phyloP scores from a whole-genome alignment of 176 grass and related monocot genomes.

The Saccharum officinarum region DNA sequence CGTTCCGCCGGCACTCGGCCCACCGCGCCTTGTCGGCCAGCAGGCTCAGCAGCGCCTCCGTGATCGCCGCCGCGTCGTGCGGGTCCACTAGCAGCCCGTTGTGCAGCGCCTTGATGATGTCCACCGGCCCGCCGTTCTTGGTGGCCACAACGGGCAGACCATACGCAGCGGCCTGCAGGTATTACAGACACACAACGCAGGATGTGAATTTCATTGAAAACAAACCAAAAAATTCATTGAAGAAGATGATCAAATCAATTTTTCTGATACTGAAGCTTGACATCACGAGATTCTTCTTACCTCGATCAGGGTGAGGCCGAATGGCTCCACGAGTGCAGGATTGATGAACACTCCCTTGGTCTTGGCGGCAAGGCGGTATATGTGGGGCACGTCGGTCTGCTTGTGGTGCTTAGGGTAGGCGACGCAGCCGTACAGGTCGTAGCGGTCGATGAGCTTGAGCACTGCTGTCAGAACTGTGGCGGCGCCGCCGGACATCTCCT shows the following conservation, averaged over 20 bases:
- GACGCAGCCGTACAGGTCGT: conserved; percentile 92
- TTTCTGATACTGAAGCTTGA: background rate
- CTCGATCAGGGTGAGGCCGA: conserved; percentile 94
- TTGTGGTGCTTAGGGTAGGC: conserved; percentile 97
- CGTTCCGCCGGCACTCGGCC: conserved; percentile 81
- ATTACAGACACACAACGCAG: background rate
- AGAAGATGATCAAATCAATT: background rate
- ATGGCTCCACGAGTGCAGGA: conserved; percentile 90
- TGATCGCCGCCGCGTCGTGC: conserved; percentile 66
- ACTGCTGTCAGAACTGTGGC: conserved; percentile 65
- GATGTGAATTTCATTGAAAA: background rate
- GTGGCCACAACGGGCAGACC: conserved; percentile 87
- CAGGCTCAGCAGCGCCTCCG: conserved; percentile 67
- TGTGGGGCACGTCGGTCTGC: conserved; percentile 83
- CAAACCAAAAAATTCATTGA: background rate
- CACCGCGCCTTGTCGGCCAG: conserved; percentile 79
- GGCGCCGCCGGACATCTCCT: conserved; percentile 75
- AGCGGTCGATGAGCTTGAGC: conserved; percentile 84
- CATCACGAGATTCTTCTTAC: background rate
- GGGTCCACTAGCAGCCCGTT: conserved; percentile 90
- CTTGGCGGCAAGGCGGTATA: conserved; percentile 88
- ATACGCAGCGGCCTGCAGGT: conserved; percentile 73
- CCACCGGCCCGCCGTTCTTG: conserved; percentile 90
- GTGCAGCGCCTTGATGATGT: conserved; percentile 84
- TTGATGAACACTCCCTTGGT: conserved; percentile 98